Percentiles rank a stretch among this genome's conserved stretches.
These are phyloP conservation scores for Aspergillus haitiensis DNA, from an alignment of 495 filamentous ascomycete species.

Conservation along the genomic window DNA sequence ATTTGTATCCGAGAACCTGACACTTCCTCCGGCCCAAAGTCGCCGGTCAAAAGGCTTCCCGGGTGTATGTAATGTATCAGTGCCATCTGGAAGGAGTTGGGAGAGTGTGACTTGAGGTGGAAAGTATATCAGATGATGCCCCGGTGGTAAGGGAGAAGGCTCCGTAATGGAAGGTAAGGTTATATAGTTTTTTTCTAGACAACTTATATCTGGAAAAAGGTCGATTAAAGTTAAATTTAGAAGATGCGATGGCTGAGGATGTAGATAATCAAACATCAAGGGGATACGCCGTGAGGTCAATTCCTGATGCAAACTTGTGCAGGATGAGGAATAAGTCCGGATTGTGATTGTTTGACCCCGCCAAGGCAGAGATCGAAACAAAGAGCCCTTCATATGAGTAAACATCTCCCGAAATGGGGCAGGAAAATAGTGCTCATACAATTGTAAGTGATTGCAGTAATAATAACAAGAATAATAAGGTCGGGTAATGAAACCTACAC, in stretches of 20 bases:
- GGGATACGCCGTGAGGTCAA: constrained; percentile 53
- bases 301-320: constrained; percentile 33
- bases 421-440: no score
- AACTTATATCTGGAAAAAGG: constrained; percentile 44
- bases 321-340: constrained; percentile 32
- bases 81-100: constrained; percentile 68
- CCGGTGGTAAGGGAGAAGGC: constrained; percentile 45
- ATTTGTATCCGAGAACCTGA: constrained; percentile 31
- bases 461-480: no score
- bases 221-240: constrained; percentile 62
- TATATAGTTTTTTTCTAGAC: constrained; percentile 3
- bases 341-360: constrained; percentile 1
- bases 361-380: constrained; percentile 11
- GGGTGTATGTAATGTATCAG: constrained; percentile 68
- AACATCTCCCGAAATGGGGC: background rate
- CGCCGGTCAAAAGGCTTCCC: constrained; percentile 64
- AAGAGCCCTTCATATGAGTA: constrained; percentile 20
- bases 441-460: no score
- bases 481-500: background rate
- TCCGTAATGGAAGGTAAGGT: constrained; percentile 38
- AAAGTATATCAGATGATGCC: constrained; percentile 71
- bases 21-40: constrained; percentile 76
- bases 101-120: constrained; percentile 58
- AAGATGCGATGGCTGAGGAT: constrained; percentile 62
- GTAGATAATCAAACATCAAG: constrained; percentile 62